These are phyloP conservation scores for Puccinellia tenuiflora DNA, from an alignment of 176 grass and related monocot species.

Conservation along the genomic window DNA sequence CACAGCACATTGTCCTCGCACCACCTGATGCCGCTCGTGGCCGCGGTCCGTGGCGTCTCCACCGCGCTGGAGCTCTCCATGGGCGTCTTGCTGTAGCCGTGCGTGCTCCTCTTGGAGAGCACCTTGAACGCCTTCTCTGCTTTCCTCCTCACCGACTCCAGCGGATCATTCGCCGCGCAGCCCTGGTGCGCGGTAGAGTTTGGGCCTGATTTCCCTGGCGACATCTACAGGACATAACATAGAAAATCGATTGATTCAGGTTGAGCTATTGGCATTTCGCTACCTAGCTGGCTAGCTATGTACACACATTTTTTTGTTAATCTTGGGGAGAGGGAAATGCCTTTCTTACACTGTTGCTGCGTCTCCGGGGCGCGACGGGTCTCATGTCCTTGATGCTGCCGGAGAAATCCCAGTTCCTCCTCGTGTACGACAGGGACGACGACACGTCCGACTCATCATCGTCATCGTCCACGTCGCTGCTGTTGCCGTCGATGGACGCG, in stretches of 20 bases:
- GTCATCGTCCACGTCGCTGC: constrained; percentile 45
- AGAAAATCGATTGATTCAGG: not conserved
- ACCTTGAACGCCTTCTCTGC: constrained; percentile 68
- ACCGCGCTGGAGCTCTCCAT: constrained; percentile 32
- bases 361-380: constrained; percentile 32
- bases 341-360: constrained; percentile 51
- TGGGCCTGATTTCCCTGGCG: constrained; percentile 42
- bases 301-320: not conserved
- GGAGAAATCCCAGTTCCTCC: constrained; percentile 69
- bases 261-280: not conserved
- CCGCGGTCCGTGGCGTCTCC: not conserved
- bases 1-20: constrained; percentile 48
- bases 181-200: not conserved
- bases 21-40: constrained; percentile 42
- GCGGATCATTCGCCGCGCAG: constrained; percentile 25
- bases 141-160: constrained; percentile 42
- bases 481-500: constrained; percentile 38
- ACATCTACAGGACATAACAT: constrained; percentile 34
- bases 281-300: too few species aligned
- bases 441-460: constrained; percentile 57
- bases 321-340: not conserved
- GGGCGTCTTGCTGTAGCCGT: constrained; percentile 19
- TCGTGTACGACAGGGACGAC: constrained; percentile 42
- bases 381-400: constrained; percentile 42
- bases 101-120: constrained; percentile 40